A percentile compares a stretch with the other conserved stretches of the same genome.
phyloP scores from a whole-genome alignment of 2,329 filamentous ascomycete genomes.

The Aphanoascus verrucosus region DNA sequence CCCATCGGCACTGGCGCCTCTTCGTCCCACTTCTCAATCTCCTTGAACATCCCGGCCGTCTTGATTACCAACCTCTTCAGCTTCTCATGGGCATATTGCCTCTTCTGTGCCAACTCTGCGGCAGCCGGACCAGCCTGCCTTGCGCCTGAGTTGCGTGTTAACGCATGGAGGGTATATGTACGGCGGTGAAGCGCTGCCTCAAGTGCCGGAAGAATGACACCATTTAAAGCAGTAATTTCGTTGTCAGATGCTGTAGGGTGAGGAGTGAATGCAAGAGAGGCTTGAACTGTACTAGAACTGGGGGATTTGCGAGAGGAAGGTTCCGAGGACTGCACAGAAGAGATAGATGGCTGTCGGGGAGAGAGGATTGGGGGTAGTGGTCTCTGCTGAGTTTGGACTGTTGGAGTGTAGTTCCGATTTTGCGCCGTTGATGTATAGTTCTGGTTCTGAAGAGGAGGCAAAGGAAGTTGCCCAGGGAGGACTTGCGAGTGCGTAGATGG shows the following conservation, averaged over 20 bases:
- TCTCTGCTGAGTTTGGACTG: slow-evolving; percentile 11
- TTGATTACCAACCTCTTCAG: slow-evolving; percentile 72
- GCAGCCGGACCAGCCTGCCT: slow-evolving; percentile 47
- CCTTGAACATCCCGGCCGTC: slow-evolving; percentile 69
- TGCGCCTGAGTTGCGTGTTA: slow-evolving; percentile 22
- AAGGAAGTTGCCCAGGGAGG: slow-evolving; percentile 19
- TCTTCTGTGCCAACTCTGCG: slow-evolving; percentile 45
- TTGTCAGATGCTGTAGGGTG: slow-evolving; percentile 28
- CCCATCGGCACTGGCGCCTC: slow-evolving; percentile 88
- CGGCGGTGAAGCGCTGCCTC: slow-evolving; percentile 82
- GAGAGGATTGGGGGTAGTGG: background rate
- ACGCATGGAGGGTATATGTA: slow-evolving; percentile 43
- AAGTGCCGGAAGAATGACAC: slow-evolving; percentile 85
- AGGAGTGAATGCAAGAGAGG: slow-evolving; percentile 12
- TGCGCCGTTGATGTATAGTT: slow-evolving; percentile 16
- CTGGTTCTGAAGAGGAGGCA: slow-evolving; percentile 22
- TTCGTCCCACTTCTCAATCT: slow-evolving; percentile 82
- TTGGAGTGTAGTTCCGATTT: slow-evolving; percentile 14
- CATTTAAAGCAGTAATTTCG: slow-evolving; percentile 75
- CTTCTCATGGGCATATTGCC: slow-evolving; percentile 72
- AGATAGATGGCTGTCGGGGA: slow-evolving; percentile 5
- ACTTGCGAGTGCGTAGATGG: slow-evolving; percentile 14
- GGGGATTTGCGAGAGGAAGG: background rate
- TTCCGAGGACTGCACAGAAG: slow-evolving; percentile 5
- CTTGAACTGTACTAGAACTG: slow-evolving; percentile 10